Conservation (phyloP, 139 green algal species). For the Protoeuglena noctilucae region DNA sequence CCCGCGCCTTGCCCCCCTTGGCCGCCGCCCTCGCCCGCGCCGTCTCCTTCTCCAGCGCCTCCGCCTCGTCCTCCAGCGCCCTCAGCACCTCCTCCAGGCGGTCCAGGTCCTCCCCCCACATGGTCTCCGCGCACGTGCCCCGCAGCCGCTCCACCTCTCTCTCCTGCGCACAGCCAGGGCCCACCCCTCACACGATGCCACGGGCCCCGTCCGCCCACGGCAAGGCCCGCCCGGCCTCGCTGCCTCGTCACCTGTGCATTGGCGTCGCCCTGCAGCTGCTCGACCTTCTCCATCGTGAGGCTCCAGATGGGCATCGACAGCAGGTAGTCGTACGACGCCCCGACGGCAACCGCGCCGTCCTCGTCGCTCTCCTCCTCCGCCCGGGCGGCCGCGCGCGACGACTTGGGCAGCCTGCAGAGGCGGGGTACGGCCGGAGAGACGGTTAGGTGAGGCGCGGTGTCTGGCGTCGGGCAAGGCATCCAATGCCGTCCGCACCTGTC, state of each 20-base stretch:
- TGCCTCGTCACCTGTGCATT: not conserved
- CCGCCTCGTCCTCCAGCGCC: constrained; percentile 16
- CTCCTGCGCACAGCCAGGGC: constrained; percentile 18
- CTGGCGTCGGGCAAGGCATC: too few relatives aligned
- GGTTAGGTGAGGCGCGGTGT: too few relatives aligned
- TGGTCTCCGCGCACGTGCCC: constrained; percentile 35
- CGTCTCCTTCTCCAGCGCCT: constrained; percentile 16
- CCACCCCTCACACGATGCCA: constrained; percentile 19
- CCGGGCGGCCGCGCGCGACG: not conserved
- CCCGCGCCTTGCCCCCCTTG: constrained; percentile 14
- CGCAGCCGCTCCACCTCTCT: constrained; percentile 36
- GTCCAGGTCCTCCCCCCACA: constrained; percentile 62
- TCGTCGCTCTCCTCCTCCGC: constrained; percentile 17
- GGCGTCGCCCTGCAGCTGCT: not conserved
- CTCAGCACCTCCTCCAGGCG: constrained; percentile 9
- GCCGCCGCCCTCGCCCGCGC: constrained; percentile 1
- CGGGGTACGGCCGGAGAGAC: too few relatives aligned
- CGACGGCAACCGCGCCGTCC: constrained; percentile 11
- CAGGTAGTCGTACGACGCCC: constrained; percentile 82
- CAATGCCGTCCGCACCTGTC: too few relatives aligned
- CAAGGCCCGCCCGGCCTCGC: not conserved
- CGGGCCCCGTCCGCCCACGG: not conserved
- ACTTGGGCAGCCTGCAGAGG: not conserved
- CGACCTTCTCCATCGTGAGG: constrained; percentile 86
- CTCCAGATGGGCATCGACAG: constrained; percentile 85